A percentile compares a stretch with the other conserved stretches of the same genome.
Evolutionary conservation across 495 filamentous ascomycete genomes (phyloP).

Genomic region (Trichoderma orchidacearum): DNA sequence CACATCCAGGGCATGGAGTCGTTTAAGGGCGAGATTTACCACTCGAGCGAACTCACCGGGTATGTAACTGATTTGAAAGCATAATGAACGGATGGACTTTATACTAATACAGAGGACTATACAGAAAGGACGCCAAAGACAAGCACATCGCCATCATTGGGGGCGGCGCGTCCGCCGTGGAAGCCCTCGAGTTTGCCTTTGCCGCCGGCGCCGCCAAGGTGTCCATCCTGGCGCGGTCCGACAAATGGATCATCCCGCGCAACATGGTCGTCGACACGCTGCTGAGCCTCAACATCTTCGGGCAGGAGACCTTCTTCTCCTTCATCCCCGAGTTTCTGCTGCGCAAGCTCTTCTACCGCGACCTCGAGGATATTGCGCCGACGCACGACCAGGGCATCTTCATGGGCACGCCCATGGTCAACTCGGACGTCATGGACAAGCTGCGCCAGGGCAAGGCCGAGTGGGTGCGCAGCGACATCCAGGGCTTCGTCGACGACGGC

Average conservation of each 20-base stretch:
- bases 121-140: slow-evolving; percentile 36
- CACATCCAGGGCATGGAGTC: slow-evolving; percentile 48
- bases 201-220: slow-evolving; percentile 50
- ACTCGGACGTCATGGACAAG: slow-evolving; percentile 64
- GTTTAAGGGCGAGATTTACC: slow-evolving; percentile 55
- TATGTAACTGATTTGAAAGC: slow-evolving; percentile 10
- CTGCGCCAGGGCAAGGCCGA: slow-evolving; percentile 61
- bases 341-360: slow-evolving; percentile 71
- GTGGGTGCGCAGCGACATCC: slow-evolving; percentile 72
- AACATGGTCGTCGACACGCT: slow-evolving; percentile 62
- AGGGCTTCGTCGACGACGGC: slow-evolving; percentile 47
- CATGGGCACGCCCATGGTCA: slow-evolving; percentile 78
- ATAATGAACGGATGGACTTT: not conserved
- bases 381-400: slow-evolving; percentile 51
- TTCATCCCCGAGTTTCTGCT: slow-evolving; percentile 68
- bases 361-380: slow-evolving; percentile 65
- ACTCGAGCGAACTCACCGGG: slow-evolving; percentile 62
- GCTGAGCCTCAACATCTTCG: slow-evolving; percentile 65
- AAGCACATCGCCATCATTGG: slow-evolving; percentile 68
- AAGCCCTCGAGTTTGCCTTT: slow-evolving; percentile 70
- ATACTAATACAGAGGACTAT: not conserved
- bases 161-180: slow-evolving; percentile 70
- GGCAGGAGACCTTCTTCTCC: slow-evolving; percentile 57
- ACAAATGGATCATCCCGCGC: slow-evolving; percentile 84
- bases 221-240: slow-evolving; percentile 60